phyloP scores from a whole-genome alignment of 2,329 filamentous ascomycete species.

The Ascochyta viciae-villosae region DNA sequence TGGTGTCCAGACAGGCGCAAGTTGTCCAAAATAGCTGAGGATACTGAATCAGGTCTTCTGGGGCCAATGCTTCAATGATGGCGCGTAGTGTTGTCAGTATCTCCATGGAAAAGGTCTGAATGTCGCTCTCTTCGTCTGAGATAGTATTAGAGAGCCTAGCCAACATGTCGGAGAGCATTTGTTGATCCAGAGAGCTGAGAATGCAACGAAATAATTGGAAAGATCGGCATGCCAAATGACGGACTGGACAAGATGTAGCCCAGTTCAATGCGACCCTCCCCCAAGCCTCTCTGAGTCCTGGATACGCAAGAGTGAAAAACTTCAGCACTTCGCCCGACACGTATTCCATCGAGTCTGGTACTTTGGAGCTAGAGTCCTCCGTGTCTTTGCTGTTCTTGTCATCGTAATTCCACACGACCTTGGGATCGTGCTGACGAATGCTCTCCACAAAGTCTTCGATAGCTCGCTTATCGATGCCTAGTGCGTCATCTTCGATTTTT shows the following conservation, averaged over 20 bases:
- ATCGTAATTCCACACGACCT: slow-evolving; percentile 92
- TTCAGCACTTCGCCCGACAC: slow-evolving; percentile 82
- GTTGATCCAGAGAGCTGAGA: slow-evolving; percentile 84
- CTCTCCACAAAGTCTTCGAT: slow-evolving; percentile 90
- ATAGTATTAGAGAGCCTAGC: slow-evolving; percentile 95
- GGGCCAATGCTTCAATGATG: slow-evolving; percentile 83
- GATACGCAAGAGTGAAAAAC: slow-evolving; percentile 84
- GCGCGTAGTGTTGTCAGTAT: slow-evolving; percentile 93
- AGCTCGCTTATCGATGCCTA: slow-evolving; percentile 71
- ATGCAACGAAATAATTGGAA: slow-evolving; percentile 98
- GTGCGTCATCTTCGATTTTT: slow-evolving; percentile 72
- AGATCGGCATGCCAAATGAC: slow-evolving; percentile 93
- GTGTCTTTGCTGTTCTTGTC: slow-evolving; percentile 79
- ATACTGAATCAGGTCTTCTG: slow-evolving; percentile 82
- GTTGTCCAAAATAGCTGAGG: slow-evolving; percentile 98
- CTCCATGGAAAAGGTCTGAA: slow-evolving; percentile 97
- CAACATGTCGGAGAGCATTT: slow-evolving; percentile 97
- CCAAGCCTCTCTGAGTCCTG: slow-evolving; percentile 89
- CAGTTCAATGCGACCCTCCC: slow-evolving; percentile 87
- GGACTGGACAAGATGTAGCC: slow-evolving; percentile 95
- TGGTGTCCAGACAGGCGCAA: slow-evolving; percentile 93
- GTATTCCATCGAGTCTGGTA: slow-evolving; percentile 85
- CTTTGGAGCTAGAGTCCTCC: slow-evolving; percentile 76
- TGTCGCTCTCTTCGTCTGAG: slow-evolving; percentile 89
- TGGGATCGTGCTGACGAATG: slow-evolving; percentile 81